phyloP scores from a whole-genome alignment of 352 stramenopile species.

The Phytopythium oedochilum region DNA sequence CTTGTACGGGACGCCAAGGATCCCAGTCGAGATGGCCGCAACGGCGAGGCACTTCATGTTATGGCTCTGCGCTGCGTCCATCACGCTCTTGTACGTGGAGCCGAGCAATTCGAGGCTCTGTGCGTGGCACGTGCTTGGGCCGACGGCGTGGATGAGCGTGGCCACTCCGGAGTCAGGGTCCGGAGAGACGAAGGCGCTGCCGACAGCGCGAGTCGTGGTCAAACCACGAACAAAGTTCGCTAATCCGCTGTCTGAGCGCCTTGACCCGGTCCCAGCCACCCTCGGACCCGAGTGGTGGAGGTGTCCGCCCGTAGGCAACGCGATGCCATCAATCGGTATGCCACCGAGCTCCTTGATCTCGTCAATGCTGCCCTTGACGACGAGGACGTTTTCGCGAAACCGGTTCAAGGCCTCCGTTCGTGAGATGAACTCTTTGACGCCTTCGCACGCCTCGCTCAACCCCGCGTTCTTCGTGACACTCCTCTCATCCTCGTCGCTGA shows the following conservation, averaged over 20 bases:
- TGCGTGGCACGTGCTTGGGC: slow-evolving; percentile 27
- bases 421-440: slow-evolving; percentile 24
- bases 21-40: slow-evolving; percentile 64
- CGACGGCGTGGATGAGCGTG: slow-evolving; percentile 56
- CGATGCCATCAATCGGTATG: slow-evolving; percentile 24
- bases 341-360: slow-evolving; percentile 19
- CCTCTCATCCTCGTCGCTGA: too few species aligned
- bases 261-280: slow-evolving; percentile 22
- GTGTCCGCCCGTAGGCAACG: slow-evolving; percentile 21
- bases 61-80: slow-evolving; percentile 30
- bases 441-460: slow-evolving; percentile 15
- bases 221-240: slow-evolving; percentile 16
- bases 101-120: slow-evolving; percentile 19
- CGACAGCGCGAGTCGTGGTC: slow-evolving; percentile 15
- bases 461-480: too few species aligned
- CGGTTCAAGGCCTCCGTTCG: slow-evolving; percentile 27
- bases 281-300: slow-evolving; percentile 24
- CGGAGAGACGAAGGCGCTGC: slow-evolving; percentile 33
- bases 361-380: slow-evolving; percentile 39
- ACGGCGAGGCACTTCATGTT: slow-evolving; percentile 47
- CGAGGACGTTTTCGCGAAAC: slow-evolving; percentile 27
- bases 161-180: slow-evolving; percentile 46
- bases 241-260: slow-evolving; percentile 18
- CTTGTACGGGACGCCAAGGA: slow-evolving; percentile 31
- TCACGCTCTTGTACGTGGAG: slow-evolving; percentile 29